Evolutionary conservation across 768 basidiomycete genomes (phyloP).

Genomic region (Leccinum variicolor): DNA sequence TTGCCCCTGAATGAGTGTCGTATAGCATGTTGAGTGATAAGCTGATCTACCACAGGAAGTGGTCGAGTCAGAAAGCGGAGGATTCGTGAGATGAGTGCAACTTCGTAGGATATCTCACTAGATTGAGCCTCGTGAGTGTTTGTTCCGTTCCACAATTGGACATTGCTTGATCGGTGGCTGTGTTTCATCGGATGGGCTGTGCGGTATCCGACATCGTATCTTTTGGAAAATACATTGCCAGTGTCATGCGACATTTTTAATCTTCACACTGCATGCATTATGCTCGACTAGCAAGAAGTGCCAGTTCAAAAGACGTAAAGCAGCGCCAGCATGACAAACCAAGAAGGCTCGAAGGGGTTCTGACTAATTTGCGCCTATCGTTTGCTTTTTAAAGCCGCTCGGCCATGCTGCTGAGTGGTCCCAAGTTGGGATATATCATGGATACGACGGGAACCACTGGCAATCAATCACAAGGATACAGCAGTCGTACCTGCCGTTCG

Average conservation of each 20-base stretch:
- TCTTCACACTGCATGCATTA: no score
- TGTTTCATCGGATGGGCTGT: not conserved
- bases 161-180: conserved; percentile 24
- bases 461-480: not conserved
- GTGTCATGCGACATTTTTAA: not conserved
- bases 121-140: not conserved
- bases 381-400: not conserved
- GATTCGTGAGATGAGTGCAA: no score
- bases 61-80: conserved; percentile 14
- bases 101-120: conserved; percentile 14
- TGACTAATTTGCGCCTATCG: not conserved
- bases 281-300: not conserved
- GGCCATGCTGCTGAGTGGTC: not conserved
- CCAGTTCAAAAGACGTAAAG: not conserved
- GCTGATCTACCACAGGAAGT: conserved; percentile 17
- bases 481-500: not conserved
- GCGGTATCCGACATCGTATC: not conserved
- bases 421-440: not conserved
- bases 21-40: conserved; percentile 29
- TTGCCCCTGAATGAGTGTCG: conserved; percentile 28
- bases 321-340: not conserved
- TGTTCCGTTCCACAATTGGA: conserved; percentile 5
- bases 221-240: no score
- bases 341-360: not conserved
- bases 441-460: not conserved